These are phyloP conservation scores for Penicillium crystallinum DNA, from an alignment of 495 filamentous ascomycete genomes.

Conservation along the genomic window DNA sequence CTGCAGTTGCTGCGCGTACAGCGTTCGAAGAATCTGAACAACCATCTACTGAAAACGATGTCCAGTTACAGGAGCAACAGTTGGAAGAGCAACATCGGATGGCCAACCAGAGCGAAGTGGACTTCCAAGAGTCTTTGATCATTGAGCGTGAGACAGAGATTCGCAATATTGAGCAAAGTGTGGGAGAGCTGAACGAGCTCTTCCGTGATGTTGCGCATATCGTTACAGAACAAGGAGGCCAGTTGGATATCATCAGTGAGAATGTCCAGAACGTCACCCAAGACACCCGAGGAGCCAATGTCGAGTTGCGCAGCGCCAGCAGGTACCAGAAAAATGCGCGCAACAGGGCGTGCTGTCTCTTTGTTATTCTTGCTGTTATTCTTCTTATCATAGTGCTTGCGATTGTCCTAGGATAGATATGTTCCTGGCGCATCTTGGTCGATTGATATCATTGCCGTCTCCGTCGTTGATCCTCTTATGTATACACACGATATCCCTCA, in stretches of 20 bases:
- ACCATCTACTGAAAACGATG: constrained; percentile 29
- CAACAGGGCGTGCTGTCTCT: constrained; percentile 84
- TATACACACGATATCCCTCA: constrained; percentile 27
- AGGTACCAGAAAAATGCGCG: constrained; percentile 90
- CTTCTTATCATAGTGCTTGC: constrained; percentile 84
- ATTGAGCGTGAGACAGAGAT: constrained; percentile 95
- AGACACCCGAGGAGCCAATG: constrained; percentile 77
- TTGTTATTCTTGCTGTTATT: constrained; percentile 87
- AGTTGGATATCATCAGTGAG: constrained; percentile 80
- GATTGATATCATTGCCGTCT: constrained; percentile 1
- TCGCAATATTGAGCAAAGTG: constrained; percentile 91
- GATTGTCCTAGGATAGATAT: constrained; percentile 56
- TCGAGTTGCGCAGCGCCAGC: constrained; percentile 75
- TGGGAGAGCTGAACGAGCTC: constrained; percentile 91
- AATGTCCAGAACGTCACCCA: constrained; percentile 78
- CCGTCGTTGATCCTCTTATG: constrained; percentile 11
- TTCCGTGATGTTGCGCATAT: constrained; percentile 97
- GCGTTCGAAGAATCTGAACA: constrained; percentile 57
- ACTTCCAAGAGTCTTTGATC: constrained; percentile 95
- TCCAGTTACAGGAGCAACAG: constrained; percentile 57
- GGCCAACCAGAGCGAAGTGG: constrained; percentile 89
- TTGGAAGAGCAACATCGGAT: constrained; percentile 74
- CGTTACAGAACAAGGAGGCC: constrained; percentile 86
- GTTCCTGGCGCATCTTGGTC: background rate
- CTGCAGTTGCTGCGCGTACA: constrained; percentile 69